Base-by-base conservation (phyloP, 2,329 filamentous ascomycete genomes). In the Cordyceps javanica region DNA sequence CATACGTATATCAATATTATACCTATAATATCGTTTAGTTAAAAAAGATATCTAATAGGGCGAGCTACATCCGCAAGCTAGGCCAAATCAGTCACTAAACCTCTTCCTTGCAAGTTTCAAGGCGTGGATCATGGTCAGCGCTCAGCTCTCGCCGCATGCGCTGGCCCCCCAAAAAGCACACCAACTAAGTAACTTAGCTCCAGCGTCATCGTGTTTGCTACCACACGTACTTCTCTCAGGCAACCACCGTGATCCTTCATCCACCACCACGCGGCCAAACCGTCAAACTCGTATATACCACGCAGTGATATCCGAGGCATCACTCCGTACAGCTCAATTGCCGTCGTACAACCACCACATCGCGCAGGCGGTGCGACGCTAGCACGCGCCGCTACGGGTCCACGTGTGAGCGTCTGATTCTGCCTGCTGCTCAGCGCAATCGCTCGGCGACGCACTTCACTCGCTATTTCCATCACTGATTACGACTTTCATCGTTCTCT, bases 341-440 rank as follows among this genome's bases (percentile, higher is more conserved):
- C 53, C 34, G 25, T 9, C 25, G 13, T 16, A 38, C n/a, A 26
- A n/a, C 19, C 13, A 32, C 28, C 30, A n/a, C 32, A 14, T 49
- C 34, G 44, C 53, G 25, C 44, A 49, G 44, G 44, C 53, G 53
- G 53, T 56, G 53, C 53, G 44, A 56, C 53, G 23, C 25, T 13
- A 49, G 32, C 32, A 39, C 14, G 53, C 36, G 34, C 41, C 21
- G 32, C 44, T 36, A n/a, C 32, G 25, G 16, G 21, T 36, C 32
- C 34, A 48, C 44, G 34, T 44, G 30, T 32, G 25, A 28, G 42
- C 53, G 30, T 58, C 48, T 48, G 57, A 48, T 59, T 61, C 60
- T 62, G 55, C 53, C 59, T 62, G 34, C 34, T 30, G n/a, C 55
- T 14, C 55, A 41, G 26, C 48, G 46, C 48, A 52, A 13, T 41